A percentile compares a stretch with the other conserved stretches of the same genome.
Conservation (phyloP, 331 rosid genomes). For the Telfairia occidentalis region DNA sequence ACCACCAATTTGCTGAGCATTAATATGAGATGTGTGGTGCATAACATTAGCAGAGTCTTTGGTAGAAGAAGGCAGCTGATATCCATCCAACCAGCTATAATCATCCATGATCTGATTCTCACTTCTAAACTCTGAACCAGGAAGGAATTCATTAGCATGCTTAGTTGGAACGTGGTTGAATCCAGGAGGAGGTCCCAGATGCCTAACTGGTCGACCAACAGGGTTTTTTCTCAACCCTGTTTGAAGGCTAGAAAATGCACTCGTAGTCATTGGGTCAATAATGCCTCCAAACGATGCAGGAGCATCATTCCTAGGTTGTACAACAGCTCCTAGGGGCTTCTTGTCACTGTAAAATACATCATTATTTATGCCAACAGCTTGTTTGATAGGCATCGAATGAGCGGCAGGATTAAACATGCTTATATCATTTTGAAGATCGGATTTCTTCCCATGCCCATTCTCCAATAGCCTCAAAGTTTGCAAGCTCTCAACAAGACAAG, state of each 20-base stretch:
- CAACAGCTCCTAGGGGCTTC: constrained; percentile 32
- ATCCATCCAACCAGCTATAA: constrained; percentile 99
- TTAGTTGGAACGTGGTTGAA: constrained; percentile 54
- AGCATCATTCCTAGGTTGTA: constrained; percentile 33
- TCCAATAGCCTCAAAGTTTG: constrained; percentile 53
- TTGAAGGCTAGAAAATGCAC: constrained; percentile 27
- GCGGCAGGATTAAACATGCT: constrained; percentile 22
- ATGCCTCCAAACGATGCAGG: constrained; percentile 29
- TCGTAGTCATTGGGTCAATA: constrained; percentile 23
- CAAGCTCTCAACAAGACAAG: constrained; percentile 41
- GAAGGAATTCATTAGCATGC: constrained; percentile 32
- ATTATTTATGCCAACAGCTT: constrained; percentile 25
- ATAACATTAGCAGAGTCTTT: constrained; percentile 33
- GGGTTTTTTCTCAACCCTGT: constrained; percentile 41
- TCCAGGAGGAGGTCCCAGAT: constrained; percentile 95
- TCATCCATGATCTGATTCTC: constrained; percentile 67
- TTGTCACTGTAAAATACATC: constrained; percentile 29
- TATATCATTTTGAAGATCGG: constrained; percentile 33
- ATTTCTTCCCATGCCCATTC: constrained; percentile 47
- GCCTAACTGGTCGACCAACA: constrained; percentile 80
- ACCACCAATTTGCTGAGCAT: constrained; percentile 28
- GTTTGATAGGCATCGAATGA: constrained; percentile 40
- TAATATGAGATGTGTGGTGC: constrained; percentile 29
- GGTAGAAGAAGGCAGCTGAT: constrained; percentile 60
- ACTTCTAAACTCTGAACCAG: constrained; percentile 33